Evolutionary conservation across 1,284 basidiomycete species (phyloP).

Genomic region (Cryptococcus sp.): DNA sequence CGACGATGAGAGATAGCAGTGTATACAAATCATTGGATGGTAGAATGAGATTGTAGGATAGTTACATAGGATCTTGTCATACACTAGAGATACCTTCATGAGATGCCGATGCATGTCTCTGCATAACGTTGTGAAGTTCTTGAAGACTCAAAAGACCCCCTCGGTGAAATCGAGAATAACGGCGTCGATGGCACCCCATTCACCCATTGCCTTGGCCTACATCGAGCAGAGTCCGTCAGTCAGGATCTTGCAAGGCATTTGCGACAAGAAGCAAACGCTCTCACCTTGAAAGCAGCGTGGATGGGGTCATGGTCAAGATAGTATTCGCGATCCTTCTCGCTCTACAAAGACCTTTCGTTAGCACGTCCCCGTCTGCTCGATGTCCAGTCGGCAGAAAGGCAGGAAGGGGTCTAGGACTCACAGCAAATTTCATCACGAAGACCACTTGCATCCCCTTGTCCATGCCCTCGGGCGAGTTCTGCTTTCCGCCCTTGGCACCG

Average conservation of each 20-base stretch:
- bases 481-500: constrained; percentile 39
- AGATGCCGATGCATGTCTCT: background rate
- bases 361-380: too few species aligned
- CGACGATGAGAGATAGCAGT: too few species aligned
- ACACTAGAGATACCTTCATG: too few species aligned
- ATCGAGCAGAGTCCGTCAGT: background rate
- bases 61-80: too few species aligned
- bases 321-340: constrained; percentile 38
- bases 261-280: constrained; percentile 1
- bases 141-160: constrained; percentile 16
- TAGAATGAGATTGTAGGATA: too few species aligned
- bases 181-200: constrained; percentile 30
- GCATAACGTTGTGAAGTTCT: too few species aligned
- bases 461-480: constrained; percentile 37
- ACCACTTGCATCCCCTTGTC: constrained; percentile 43
- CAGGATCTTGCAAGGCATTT: background rate
- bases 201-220: constrained; percentile 14
- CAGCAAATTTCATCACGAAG: constrained; percentile 46
- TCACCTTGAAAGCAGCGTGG: constrained; percentile 45
- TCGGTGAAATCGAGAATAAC: constrained; percentile 42
- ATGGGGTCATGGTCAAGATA: constrained; percentile 42
- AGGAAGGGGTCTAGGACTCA: constrained; percentile 15
- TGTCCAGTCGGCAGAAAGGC: background rate
- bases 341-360: constrained; percentile 15
- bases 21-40: too few species aligned